Evolutionary conservation across 306 rosid genomes (phyloP), one percentile per base, ranked within the genome.

Genomic region (peach (Prunus persica)): DNA sequence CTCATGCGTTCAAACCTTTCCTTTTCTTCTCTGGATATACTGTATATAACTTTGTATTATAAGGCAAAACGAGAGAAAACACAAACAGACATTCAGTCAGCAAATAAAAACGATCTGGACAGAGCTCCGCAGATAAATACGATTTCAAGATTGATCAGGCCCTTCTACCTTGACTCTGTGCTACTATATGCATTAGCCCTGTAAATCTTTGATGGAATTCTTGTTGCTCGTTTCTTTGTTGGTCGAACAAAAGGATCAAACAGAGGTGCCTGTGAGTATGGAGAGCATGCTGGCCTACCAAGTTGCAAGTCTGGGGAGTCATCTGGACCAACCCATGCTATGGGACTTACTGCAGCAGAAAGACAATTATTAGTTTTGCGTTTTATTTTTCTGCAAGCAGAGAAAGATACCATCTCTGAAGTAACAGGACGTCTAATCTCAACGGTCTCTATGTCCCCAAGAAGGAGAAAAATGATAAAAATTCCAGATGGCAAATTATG

Each of bases 271-370:
- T 74, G 83, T 10, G 52, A 32, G 81, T 16, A 34, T 41, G 85
- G 79, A 38, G 78, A 74, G 76, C 57, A 73, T 65, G 15, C 73
- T 4, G 81, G 81, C 54, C 64, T 75, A 68, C 52, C 78, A 38
- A 78, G 83, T 56, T 71, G 84, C 66, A 69, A 78, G 61, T 79
- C 81, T 3, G 82, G 27, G 67, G 65, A 12, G 22, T 73, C 89
- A 60, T 82, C 93, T 34, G 88, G 88, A 69, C 61, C 64, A 50
- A 75, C 78, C 92, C 92, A 92, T 34, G 95, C 79, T 61, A 90
- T 60, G 69, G 93, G 92, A n/a, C 43, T 46, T 72, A 76, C 97
- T 92, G 93, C 95, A 82, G 58, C 58, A 80, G 57, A 63, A 64
- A 32, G 12, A 46, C 30, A 51, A 50, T 41, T n/a, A 62, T 69